These are phyloP conservation scores for Eimeria zaria DNA, from an alignment of 169 alveolate genomes.

Conservation along the genomic window DNA sequence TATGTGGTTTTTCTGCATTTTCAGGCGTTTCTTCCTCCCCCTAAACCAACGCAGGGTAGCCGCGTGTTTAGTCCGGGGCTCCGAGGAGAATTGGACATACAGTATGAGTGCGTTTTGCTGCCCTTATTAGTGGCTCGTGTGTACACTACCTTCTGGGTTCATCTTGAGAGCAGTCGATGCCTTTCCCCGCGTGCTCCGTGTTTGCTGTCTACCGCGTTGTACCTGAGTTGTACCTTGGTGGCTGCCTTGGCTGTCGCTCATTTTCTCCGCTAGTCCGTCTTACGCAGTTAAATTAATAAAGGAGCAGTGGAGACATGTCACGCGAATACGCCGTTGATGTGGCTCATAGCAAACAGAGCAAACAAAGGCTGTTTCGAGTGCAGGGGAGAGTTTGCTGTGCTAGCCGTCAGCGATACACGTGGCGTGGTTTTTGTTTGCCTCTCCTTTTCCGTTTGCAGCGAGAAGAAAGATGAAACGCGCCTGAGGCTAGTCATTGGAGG, in stretches of 20 bases:
- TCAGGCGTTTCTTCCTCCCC: conserved; percentile 52
- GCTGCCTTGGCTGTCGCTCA: too few species aligned
- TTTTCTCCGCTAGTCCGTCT: not conserved
- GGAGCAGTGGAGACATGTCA: not conserved
- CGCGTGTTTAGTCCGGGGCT: conserved; percentile 22
- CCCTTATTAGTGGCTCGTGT: not conserved
- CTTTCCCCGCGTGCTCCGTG: not conserved
- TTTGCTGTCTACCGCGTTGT: not conserved
- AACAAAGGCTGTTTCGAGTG: not conserved
- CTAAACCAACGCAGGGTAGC: not conserved
- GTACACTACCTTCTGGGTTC: not conserved
- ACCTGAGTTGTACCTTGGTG: too few species aligned
- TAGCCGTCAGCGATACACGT: not conserved
- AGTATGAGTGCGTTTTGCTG: conserved; percentile 18
- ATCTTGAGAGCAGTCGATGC: not conserved
- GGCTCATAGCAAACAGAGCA: not conserved
- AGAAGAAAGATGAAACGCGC: conserved; percentile 27
- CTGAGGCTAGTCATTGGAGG: conserved; percentile 56
- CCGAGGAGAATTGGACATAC: conserved; percentile 48
- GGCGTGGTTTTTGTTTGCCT: not conserved
- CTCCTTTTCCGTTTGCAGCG: not conserved
- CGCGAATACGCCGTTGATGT: not conserved
- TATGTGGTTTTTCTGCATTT: not conserved
- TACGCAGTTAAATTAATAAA: not conserved
- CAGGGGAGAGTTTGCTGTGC: not conserved